Evolutionary conservation across 2,329 filamentous ascomycete species (phyloP).

Genomic region (Aspergillus bombycis): DNA sequence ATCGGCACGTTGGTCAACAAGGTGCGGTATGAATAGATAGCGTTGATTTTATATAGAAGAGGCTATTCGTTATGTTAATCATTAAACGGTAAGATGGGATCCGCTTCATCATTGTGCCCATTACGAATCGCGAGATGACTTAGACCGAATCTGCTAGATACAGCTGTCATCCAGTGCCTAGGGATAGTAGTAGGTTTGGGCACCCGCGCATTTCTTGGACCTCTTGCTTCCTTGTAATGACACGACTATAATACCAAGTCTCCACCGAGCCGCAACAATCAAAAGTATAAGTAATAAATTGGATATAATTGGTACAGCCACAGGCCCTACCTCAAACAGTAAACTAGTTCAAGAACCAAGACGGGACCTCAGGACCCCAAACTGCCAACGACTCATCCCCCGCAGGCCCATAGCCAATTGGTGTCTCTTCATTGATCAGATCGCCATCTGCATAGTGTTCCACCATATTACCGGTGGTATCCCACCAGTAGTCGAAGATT

Average conservation of each 20-base stretch:
- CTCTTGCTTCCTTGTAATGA: too few relatives aligned
- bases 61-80: rapidly evolving
- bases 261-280: not conserved
- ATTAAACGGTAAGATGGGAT: rapidly evolving
- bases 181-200: not conserved
- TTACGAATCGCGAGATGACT: rapidly evolving
- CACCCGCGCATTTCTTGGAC: too few relatives aligned
- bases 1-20: conserved; percentile 37
- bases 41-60: not conserved
- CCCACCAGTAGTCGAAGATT: conserved; percentile 25
- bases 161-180: not conserved
- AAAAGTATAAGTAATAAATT: not conserved
- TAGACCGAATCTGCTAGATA: too few relatives aligned
- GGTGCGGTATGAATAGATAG: conserved; percentile 28
- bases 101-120: not conserved
- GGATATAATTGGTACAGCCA: not conserved
- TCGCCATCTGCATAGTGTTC: conserved; percentile 24
- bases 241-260: not conserved
- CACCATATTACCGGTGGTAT: conserved; percentile 18
- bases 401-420: conserved; percentile 36
- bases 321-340: rapidly evolving
- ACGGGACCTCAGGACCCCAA: conserved; percentile 41
- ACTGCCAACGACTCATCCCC: conserved; percentile 38
- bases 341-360: conserved; percentile 34
- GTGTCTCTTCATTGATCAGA: conserved; percentile 27